A percentile compares a stretch with the other conserved stretches of the same genome.
Conservation (phyloP, 2,329 filamentous ascomycete genomes). For the Cyanodermella asteris region DNA sequence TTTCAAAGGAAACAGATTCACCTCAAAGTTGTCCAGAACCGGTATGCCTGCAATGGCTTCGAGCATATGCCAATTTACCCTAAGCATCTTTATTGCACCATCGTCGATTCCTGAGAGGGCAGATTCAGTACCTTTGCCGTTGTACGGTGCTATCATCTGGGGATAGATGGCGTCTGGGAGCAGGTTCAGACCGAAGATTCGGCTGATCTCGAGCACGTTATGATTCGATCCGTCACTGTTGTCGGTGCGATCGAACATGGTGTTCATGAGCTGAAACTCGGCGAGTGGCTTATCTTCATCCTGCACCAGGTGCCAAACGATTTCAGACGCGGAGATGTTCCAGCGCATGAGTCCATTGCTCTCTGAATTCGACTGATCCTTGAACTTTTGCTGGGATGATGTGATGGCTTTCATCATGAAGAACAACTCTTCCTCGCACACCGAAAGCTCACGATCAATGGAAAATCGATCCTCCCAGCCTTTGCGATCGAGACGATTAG, state of each 20-base stretch:
- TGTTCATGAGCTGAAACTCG: conserved; percentile 77
- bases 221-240: conserved; percentile 93
- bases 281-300: conserved; percentile 73
- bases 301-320: conserved; percentile 89
- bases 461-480: conserved; percentile 79
- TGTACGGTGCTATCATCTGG: conserved; percentile 81
- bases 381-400: conserved; percentile 69
- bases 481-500: conserved; percentile 62
- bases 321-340: conserved; percentile 84
- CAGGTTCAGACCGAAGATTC: conserved; percentile 72
- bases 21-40: conserved; percentile 91
- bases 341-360: conserved; percentile 67
- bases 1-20: conserved; percentile 79
- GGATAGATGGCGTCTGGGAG: conserved; percentile 82
- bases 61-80: conserved; percentile 93
- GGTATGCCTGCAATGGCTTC: conserved; percentile 95
- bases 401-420: conserved; percentile 99
- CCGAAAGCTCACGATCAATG: conserved; percentile 73
- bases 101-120: conserved; percentile 29
- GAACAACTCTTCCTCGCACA: conserved; percentile 91
- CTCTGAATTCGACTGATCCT: conserved; percentile 41
- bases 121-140: conserved; percentile 48
- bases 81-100: conserved; percentile 62
- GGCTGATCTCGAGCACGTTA: conserved; percentile 74
- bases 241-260: conserved; percentile 85